Evolutionary conservation across 176 grass and related monocot species (phyloP), one percentile per base, ranked within the genome.

Genomic region (Carex parvula): DNA sequence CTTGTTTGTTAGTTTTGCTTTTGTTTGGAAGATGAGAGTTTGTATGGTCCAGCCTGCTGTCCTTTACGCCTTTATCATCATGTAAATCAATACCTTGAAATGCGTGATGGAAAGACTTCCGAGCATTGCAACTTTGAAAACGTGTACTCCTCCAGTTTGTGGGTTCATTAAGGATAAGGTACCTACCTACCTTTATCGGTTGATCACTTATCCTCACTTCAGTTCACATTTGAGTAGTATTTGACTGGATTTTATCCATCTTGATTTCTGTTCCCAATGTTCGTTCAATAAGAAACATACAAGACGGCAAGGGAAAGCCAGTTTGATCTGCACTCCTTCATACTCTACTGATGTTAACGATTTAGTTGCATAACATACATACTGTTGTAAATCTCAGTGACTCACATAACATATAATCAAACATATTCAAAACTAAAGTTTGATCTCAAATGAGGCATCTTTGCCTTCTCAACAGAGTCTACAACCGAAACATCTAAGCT

Each of bases 401-500:
- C 44, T 75, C 71, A 71, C 37, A 71, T n/a, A 29, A 30, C 18
- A 81, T 62, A 20, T 22, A 80, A 81, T 81, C 41, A 81, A 20
- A 81, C n/a, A 46, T n/a, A n/a, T 18, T 83, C n/a, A 6, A 67
- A 83, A 69, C 41, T 69, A 69, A 69, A 83, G 20, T 68, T 30
- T 21, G 8, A 57, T 78, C 52, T 57, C 21, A 33, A 76, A 33
- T n/a, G 50, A 78, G 50, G 52, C 52, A 15, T 17, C 26, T 68
- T 60, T 5, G 71, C 71, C 71, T 54, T 54, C 55, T 16, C 46
- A 24, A 69, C 41, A 55, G 60, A 32, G 60, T 82, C 39, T 68
- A 82, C 61, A 68, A 77, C 10, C 30, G 29, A 67, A 82, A 83
- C n/a, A 50, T 68, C 21, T 84, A 74, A 14, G 56, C 90, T 85